Base-by-base conservation (phyloP, 805 yeast species). In the Candida railenensis region DNA sequence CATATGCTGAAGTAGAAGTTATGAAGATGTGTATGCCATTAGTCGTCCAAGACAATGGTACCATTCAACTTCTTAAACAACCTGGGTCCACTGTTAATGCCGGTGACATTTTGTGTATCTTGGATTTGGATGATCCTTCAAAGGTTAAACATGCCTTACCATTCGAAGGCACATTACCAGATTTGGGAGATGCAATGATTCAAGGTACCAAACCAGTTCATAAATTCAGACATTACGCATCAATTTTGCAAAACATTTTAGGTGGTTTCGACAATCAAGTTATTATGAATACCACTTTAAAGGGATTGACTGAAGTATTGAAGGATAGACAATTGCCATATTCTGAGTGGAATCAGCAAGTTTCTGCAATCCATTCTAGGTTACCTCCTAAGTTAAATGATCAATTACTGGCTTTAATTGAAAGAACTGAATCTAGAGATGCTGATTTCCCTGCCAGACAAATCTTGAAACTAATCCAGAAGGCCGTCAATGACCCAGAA, bases 11-110 rank as follows among this genome's bases (percentile, higher is more conserved):
- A 73, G 97, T 94, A 48, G 99, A 94, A 73, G 99, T 94, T 55
- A 94, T 94, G 99, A 94, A 94, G 71, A 94, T 94, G 99, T 90
- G 91, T 70, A 94, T 94, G 97, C 97, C 99, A 43, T 78, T 94
- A 59, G 74, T 91, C 61, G 92, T 97, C 18, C 89, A 84, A 67
- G 99, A 92, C 67, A 86, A 87, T 59, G 99, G 99, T 78, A 76
- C 80, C 48, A 88, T 91, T 45, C 97, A 92, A 73, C 74, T 90
- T 37, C 82, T 94, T 63, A 92, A 94, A 69, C 99, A 94, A 73
- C 98, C 99, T 8, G 99, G 99, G 44, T 86, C 98, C n/a, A 89
- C 96, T 22, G 86, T 94, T 48, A 81, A 82, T 57, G 97, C 97
- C 42, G 99, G 99, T 72, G 99, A 94, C 62, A 92, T 95, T 50